These are phyloP conservation scores for Chrysoporthe cubensis DNA, from an alignment of 2,329 filamentous ascomycete genomes.

Conservation along the genomic window DNA sequence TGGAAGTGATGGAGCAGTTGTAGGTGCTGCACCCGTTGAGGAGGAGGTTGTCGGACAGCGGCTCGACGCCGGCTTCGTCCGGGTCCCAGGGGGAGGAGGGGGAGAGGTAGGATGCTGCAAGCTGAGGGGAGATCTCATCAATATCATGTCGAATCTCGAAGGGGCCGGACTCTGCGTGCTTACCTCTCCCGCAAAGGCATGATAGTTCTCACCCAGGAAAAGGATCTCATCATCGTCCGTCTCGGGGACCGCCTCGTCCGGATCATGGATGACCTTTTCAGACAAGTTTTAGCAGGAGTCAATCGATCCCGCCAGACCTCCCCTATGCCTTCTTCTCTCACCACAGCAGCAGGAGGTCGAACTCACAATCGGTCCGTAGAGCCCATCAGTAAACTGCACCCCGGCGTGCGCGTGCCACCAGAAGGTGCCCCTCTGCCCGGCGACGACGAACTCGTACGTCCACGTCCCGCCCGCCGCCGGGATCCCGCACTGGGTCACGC, in stretches of 20 bases:
- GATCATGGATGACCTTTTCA: conserved; percentile 42
- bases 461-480: conserved; percentile 55
- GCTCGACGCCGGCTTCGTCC: conserved; percentile 43
- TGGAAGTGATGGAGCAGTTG: conserved; percentile 39
- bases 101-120: conserved; percentile 39
- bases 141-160: background rate
- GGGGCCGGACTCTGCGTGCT: conserved; percentile 15
- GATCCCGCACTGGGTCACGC: conserved; percentile 65
- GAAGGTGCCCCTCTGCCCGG: conserved; percentile 44
- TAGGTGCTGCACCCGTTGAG: conserved; percentile 45
- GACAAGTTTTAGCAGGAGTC: background rate
- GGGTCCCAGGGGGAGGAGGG: conserved; percentile 42
- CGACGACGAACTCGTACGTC: conserved; percentile 63
- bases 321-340: background rate
- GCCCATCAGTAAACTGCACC: conserved; percentile 66
- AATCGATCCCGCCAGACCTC: too few relatives aligned
- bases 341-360: background rate
- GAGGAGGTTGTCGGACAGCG: conserved; percentile 45
- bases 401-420: conserved; percentile 66
- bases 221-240: conserved; percentile 42
- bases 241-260: conserved; percentile 36
- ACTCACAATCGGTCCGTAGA: conserved; percentile 63
- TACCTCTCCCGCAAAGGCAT: conserved; percentile 41
- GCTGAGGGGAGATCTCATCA: conserved; percentile 22
- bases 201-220: conserved; percentile 46